phyloP scores from a whole-genome alignment of 2,329 filamentous ascomycete genomes.

The Sphaerostilbella broomeana region DNA sequence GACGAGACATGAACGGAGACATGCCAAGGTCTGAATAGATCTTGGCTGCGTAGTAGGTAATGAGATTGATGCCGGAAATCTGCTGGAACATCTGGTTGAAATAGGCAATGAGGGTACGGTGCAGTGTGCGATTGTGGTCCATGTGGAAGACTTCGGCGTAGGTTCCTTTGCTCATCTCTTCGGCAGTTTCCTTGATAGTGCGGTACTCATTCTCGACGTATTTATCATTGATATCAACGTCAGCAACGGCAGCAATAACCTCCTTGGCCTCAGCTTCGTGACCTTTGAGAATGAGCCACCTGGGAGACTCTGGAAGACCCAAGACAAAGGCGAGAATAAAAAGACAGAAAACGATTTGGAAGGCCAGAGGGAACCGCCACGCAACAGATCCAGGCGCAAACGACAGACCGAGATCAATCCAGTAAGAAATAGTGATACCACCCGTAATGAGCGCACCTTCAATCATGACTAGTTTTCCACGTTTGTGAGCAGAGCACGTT shows the following conservation, averaged over 20 bases:
- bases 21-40: slow-evolving; percentile 53
- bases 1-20: slow-evolving; percentile 48
- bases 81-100: slow-evolving; percentile 60
- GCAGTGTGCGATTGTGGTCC: slow-evolving; percentile 50
- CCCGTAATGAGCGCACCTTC: slow-evolving; percentile 52
- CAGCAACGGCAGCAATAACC: slow-evolving; percentile 48
- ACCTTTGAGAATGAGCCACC: slow-evolving; percentile 41
- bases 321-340: slow-evolving; percentile 49
- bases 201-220: slow-evolving; percentile 52
- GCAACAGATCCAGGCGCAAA: slow-evolving; percentile 36
- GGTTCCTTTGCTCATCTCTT: slow-evolving; percentile 58
- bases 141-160: slow-evolving; percentile 53
- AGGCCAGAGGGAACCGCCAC: slow-evolving; percentile 55
- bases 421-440: slow-evolving; percentile 53
- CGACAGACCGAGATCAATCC: slow-evolving; percentile 53
- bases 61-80: slow-evolving; percentile 56
- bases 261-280: slow-evolving; percentile 40
- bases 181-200: slow-evolving; percentile 59
- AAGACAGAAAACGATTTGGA: slow-evolving; percentile 50
- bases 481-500: slow-evolving; percentile 49
- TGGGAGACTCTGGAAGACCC: slow-evolving; percentile 48
- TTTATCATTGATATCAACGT: slow-evolving; percentile 46
- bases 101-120: slow-evolving; percentile 53
- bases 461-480: slow-evolving; percentile 56
- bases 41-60: slow-evolving; percentile 55